Evolutionary conservation across 768 basidiomycete species (phyloP).

Genomic region (Nidula microcarpa): DNA sequence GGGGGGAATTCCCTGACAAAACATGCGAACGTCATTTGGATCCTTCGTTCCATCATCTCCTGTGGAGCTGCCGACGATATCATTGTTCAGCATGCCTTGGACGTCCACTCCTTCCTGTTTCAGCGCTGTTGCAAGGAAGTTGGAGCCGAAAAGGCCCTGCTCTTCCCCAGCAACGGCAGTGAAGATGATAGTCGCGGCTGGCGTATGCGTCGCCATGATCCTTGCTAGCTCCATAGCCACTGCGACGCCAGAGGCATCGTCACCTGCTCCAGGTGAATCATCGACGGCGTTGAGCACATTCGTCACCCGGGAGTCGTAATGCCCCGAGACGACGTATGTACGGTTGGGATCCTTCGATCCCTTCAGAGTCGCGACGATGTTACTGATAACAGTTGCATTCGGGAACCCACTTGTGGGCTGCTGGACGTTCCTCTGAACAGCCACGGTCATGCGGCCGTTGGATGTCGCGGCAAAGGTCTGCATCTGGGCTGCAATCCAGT

Average conservation of each 20-base stretch:
- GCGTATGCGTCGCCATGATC: conserved; percentile 43
- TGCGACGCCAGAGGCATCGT: conserved; percentile 53
- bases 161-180: conserved; percentile 50
- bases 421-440: conserved; percentile 44
- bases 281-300: conserved; percentile 32
- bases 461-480: conserved; percentile 31
- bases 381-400: conserved; percentile 44
- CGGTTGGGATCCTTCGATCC: conserved; percentile 47
- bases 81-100: conserved; percentile 57
- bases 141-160: conserved; percentile 46
- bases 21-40: conserved; percentile 48
- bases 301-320: conserved; percentile 50
- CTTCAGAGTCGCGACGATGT: conserved; percentile 46
- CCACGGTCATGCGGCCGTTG: conserved; percentile 37
- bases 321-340: conserved; percentile 50
- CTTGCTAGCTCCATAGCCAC: conserved; percentile 52
- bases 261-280: conserved; percentile 51
- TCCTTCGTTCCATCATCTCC: conserved; percentile 44
- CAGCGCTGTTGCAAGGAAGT: conserved; percentile 42
- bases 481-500: conserved; percentile 52
- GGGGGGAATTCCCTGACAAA: conserved; percentile 45
- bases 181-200: conserved; percentile 50
- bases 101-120: conserved; percentile 41
- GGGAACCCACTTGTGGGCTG: too few species aligned
- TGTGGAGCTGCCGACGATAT: conserved; percentile 51